Percentiles rank a stretch among this genome's conserved stretches.
Evolutionary conservation across 495 filamentous ascomycete species (phyloP).

Genomic region (Staphylotrichum longicolle): DNA sequence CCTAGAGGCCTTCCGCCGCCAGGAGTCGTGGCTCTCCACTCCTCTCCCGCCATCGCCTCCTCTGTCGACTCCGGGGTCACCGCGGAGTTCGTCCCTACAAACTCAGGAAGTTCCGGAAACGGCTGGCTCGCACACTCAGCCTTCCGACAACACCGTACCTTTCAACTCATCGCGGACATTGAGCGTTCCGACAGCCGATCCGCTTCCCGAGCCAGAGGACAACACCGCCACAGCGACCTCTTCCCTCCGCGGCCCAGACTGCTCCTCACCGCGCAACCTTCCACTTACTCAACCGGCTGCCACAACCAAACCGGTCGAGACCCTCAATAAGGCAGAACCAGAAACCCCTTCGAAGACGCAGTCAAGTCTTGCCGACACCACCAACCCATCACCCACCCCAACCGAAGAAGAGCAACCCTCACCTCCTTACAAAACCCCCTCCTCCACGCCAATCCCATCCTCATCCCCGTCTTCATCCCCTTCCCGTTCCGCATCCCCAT

Average conservation of each 20-base stretch:
- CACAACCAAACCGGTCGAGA: not conserved
- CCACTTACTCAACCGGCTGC: not conserved
- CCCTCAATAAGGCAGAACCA: not conserved
- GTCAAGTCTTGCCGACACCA: not conserved
- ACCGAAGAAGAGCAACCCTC: not conserved
- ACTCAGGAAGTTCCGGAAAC: constrained; percentile 16
- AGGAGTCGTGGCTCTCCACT: constrained; percentile 56
- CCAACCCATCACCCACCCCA: not conserved
- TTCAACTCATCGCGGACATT: constrained; percentile 32
- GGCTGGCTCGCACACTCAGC: constrained; percentile 24
- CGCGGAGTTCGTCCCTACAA: constrained; percentile 38
- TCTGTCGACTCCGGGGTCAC: constrained; percentile 42
- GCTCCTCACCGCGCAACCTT: not conserved
- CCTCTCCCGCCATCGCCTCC: constrained; percentile 51
- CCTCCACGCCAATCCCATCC: constrained; percentile 12
- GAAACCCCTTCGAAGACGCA: not conserved
- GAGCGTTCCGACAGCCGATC: constrained; percentile 14
- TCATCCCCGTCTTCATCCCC: not conserved
- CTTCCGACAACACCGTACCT: constrained; percentile 45
- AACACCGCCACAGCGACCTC: constrained; percentile 18
- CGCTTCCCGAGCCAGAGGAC: constrained; percentile 11
- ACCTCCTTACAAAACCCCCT: constrained; percentile 3
- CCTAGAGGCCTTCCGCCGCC: constrained; percentile 52
- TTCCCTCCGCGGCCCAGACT: constrained; percentile 20
- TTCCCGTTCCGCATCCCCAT: too few relatives aligned